A percentile compares a stretch with the other conserved stretches of the same genome.
Evolutionary conservation across 1,139 yeast species (phyloP).

Genomic region (Pichia inconspicua): DNA sequence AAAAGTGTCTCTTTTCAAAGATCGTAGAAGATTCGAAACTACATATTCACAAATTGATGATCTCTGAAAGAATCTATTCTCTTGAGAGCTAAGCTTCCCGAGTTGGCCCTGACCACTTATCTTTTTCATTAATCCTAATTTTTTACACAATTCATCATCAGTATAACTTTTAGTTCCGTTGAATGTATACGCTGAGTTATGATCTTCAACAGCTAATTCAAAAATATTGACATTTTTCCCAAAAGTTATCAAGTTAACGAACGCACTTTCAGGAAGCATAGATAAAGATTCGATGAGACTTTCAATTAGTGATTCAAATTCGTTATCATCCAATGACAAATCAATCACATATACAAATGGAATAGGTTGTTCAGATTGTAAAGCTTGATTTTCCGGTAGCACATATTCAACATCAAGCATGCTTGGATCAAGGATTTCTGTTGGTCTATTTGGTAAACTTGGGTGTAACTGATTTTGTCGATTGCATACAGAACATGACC

Average conservation of each 20-base stretch:
- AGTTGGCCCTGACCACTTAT: slow-evolving; percentile 28
- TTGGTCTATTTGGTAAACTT: slow-evolving; percentile 26
- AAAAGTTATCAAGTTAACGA: slow-evolving; percentile 51
- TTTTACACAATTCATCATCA: slow-evolving; percentile 41
- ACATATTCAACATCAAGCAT: slow-evolving; percentile 54
- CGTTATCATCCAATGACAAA: slow-evolving; percentile 45
- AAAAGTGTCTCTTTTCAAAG: slow-evolving; percentile 46
- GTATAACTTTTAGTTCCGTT: slow-evolving; percentile 54
- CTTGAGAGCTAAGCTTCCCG: slow-evolving; percentile 4
- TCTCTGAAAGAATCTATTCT: slow-evolving; percentile 38
- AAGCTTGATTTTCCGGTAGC: slow-evolving; percentile 32
- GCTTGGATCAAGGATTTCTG: slow-evolving; percentile 32
- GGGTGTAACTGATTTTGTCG: slow-evolving; percentile 43
- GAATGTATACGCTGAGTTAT: slow-evolving; percentile 37
- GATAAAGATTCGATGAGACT: slow-evolving; percentile 45
- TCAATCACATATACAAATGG: slow-evolving; percentile 63
- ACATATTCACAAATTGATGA: slow-evolving; percentile 49
- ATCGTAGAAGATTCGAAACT: slow-evolving; percentile 46
- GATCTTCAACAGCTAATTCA: slow-evolving; percentile 38
- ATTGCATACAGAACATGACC: slow-evolving; percentile 63
- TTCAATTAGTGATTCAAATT: slow-evolving; percentile 49
- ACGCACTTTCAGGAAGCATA: slow-evolving; percentile 52
- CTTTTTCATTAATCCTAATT: slow-evolving; percentile 44
- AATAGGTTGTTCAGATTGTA: slow-evolving; percentile 31
- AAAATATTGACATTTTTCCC: slow-evolving; percentile 63